Conservation (phyloP, 371 early-diverging fungal genomes). For the Mortierella sp. region DNA sequence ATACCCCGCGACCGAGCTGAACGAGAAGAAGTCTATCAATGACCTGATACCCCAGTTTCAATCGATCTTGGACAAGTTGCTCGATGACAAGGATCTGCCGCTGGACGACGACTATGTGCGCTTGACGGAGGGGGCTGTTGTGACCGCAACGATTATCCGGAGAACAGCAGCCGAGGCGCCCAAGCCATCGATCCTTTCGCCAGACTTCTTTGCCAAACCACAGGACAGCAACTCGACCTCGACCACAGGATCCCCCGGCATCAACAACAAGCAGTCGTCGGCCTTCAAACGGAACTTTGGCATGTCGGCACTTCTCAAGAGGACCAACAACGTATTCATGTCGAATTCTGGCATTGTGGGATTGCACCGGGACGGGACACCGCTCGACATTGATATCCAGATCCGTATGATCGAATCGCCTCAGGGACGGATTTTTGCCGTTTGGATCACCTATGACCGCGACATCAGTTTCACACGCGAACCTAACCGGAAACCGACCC, state of each 20-base stretch:
- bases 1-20: conserved; percentile 66
- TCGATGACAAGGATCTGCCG: conserved; percentile 23
- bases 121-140: conserved; percentile 49
- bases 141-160: conserved; percentile 56
- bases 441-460: conserved; percentile 81
- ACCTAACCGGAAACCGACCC: conserved; percentile 31
- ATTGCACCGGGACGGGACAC: conserved; percentile 75
- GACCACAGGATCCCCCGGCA: background rate
- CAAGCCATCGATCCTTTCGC: conserved; percentile 55
- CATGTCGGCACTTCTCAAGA: conserved; percentile 56
- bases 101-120: conserved; percentile 32
- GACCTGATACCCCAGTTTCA: conserved; percentile 75
- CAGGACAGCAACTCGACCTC: conserved; percentile 16
- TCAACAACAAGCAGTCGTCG: conserved; percentile 14
- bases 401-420: conserved; percentile 68
- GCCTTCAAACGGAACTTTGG: conserved; percentile 55
- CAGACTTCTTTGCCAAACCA: conserved; percentile 46
- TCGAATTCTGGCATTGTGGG: conserved; percentile 68
- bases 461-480: conserved; percentile 64
- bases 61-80: conserved; percentile 60
- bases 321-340: conserved; percentile 33
- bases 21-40: conserved; percentile 63
- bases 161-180: conserved; percentile 54
- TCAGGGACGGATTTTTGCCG: conserved; percentile 68
- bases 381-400: conserved; percentile 73